Evolutionary conservation across 2,329 filamentous ascomycete genomes (phyloP), one percentile per base, ranked within the genome.

Genomic region (Hypoxylon sp.): DNA sequence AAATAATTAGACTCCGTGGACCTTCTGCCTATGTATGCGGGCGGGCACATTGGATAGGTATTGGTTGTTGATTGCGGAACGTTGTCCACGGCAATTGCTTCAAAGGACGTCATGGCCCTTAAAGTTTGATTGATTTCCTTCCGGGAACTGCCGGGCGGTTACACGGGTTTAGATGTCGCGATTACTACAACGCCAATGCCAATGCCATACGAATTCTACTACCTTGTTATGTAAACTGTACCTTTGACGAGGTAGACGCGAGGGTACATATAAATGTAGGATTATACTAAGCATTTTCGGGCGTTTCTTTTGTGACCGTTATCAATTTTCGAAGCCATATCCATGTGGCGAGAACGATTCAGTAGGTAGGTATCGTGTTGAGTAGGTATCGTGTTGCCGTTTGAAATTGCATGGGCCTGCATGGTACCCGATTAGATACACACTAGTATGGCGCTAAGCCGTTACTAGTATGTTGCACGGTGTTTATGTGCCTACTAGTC

Each of bases 41-140:
- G 52, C 31, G 33, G 42, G 42, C 51, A 64, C 46, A 61, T 37
- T 64, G 57, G 52, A 59, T 62, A 62, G 52, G 56, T 62, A 62
- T 56, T 58, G 57, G 46, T 19, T 11, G 39, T 29, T 55, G 50
- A 46, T 46, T 52, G 55, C 53, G 48, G 60, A 44, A 65, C 35
- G 47, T 58, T 26, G 50, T 42, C 35, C 37, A 65, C 67, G 69
- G 69, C 69, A 71, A 53, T 71, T 71, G 37, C 54, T 67, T 62
- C 35, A 48, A 17, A 22, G 52, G 46, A 70, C 60, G 67, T 65
- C 64, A 70, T 65, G 64, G 17, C 42, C 29, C 37, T 51, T 62
- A 29, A 58, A 59, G 39, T 47, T 48, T 26, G 59, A 39, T 60
- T 19, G 31, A 53, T 24, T 29, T 31, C 44, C 55, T 52, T 57